Base-by-base conservation (phyloP, 176 grass and related monocot genomes). In the Oryza nivara region DNA sequence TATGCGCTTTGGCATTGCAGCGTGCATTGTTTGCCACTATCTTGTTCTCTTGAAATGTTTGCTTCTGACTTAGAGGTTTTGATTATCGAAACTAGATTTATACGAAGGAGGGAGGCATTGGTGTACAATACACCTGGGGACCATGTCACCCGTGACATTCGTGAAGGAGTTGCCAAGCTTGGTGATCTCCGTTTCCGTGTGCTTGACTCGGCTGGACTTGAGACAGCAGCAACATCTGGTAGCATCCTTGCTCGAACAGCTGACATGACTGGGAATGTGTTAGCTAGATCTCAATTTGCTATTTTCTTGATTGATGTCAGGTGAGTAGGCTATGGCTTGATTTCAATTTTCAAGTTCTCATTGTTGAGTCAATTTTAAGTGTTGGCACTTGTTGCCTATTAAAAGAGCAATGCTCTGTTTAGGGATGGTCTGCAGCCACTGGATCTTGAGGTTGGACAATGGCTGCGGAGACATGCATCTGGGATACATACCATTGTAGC, bases 251-350 rank as follows among this genome's bases (percentile, higher is more conserved):
- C 91, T 80, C 86, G 93, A 72, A 98, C 96, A 34, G 81, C 89
- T 26, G 89, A 84, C 63, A 98, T 98, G 93, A 95, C 96, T 67
- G 91, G 89, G 22, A 90, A 92, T 79, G 91, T 98, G 67, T 73
- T 98, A 48, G 80, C 86, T 23, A 95, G 93, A 68, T 93, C 96
- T 60, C 93, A 95, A 75, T 92, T 95, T 45, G 93, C 96, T 47
- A 93, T 98, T 76, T 95, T 98, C 87, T 87, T 98, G 89, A 95
- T 98, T 80, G 96, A 98, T 88, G 91, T 98, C 75, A 95, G 95
- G 92, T 98, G 84, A 67, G 86, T 81, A 5, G 43, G 11, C 22
- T 77, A 70, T 77, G 13, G 70, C 38, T 66, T 90, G 56, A 70
- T 64, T 28, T 73, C 30, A 32, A 32, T 32, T 32, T 32, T 32